Evolutionary conservation across 2,329 filamentous ascomycete genomes (phyloP).

Genomic region (Talaromyces atroroseus): DNA sequence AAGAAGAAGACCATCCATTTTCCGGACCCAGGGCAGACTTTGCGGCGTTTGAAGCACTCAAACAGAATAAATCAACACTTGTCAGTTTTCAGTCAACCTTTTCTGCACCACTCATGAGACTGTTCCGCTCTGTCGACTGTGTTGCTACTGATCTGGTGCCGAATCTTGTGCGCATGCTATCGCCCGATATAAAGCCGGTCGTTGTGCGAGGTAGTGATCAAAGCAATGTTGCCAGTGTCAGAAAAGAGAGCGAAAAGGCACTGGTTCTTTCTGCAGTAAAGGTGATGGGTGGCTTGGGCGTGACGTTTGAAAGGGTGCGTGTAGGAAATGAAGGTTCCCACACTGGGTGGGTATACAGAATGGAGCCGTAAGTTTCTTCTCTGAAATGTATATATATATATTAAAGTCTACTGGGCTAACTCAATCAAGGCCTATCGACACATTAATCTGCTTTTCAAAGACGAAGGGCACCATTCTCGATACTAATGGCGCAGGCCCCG

Average conservation of each 20-base stretch:
- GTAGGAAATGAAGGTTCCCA: conserved; percentile 63
- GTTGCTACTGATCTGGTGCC: conserved; percentile 79
- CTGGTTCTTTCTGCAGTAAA: conserved; percentile 76
- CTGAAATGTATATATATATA: too few relatives aligned
- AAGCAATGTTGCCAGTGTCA: conserved; percentile 71
- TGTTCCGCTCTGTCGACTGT: conserved; percentile 72
- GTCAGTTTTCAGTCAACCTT: conserved; percentile 68
- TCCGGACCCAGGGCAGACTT: conserved; percentile 77
- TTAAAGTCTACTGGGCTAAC: conserved; percentile 26
- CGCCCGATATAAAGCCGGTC: conserved; percentile 86
- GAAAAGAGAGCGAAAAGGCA: conserved; percentile 75
- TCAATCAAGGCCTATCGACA: conserved; percentile 60
- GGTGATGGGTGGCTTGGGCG: conserved; percentile 75
- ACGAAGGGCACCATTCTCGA: conserved; percentile 37
- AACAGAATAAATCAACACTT: conserved; percentile 69
- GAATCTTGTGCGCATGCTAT: conserved; percentile 75
- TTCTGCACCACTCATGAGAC: conserved; percentile 64
- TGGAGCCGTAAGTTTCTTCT: conserved; percentile 86
- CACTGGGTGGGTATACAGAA: conserved; percentile 77
- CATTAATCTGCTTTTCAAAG: conserved; percentile 60
- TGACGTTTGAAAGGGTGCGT: conserved; percentile 73
- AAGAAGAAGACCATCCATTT: conserved; percentile 62
- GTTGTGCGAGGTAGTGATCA: conserved; percentile 66
- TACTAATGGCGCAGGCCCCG: conserved; percentile 59
- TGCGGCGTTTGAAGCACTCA: conserved; percentile 71